Percentiles rank a stretch among this genome's conserved stretches.
phyloP scores from a whole-genome alignment of 768 basidiomycete genomes.

The Boletus rufocinnamomeus region DNA sequence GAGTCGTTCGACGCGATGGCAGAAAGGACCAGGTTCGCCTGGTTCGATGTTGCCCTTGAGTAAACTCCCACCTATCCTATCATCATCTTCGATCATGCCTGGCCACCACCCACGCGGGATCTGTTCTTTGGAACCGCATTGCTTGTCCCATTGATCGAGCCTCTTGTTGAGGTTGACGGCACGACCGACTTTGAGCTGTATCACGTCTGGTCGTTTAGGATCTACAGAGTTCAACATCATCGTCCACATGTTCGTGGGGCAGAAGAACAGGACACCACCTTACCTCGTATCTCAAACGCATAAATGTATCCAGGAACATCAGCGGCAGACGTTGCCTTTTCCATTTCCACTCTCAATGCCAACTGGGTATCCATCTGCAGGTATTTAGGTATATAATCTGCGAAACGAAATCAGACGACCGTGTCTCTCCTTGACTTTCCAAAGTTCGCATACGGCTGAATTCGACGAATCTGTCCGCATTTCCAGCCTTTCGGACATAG shows the following conservation, averaged over 20 bases:
- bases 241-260: neutral
- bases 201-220: conserved; percentile 36
- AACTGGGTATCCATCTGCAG: conserved; percentile 61
- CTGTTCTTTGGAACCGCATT: conserved; percentile 76
- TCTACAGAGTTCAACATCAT: conserved; percentile 29
- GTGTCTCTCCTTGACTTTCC: neutral
- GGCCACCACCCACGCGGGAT: conserved; percentile 78
- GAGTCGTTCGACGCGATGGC: conserved; percentile 75
- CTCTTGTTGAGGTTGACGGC: conserved; percentile 72
- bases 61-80: conserved; percentile 43
- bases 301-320: conserved; percentile 82
- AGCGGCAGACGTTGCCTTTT: conserved; percentile 49
- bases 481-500: conserved; percentile 49
- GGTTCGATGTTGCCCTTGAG: conserved; percentile 67
- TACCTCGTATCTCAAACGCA: conserved; percentile 77
- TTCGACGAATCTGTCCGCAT: conserved; percentile 47
- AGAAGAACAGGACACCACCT: conserved; percentile 9
- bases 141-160: conserved; percentile 78
- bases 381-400: conserved; percentile 74
- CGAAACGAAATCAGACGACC: conserved; percentile 10
- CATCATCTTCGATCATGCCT: conserved; percentile 45
- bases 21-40: conserved; percentile 62
- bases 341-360: conserved; percentile 56
- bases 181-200: conserved; percentile 80
- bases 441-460: conserved; percentile 51